phyloP scores from a whole-genome alignment of 129 eudicot genomes.

The Flaveria sonorensis region DNA sequence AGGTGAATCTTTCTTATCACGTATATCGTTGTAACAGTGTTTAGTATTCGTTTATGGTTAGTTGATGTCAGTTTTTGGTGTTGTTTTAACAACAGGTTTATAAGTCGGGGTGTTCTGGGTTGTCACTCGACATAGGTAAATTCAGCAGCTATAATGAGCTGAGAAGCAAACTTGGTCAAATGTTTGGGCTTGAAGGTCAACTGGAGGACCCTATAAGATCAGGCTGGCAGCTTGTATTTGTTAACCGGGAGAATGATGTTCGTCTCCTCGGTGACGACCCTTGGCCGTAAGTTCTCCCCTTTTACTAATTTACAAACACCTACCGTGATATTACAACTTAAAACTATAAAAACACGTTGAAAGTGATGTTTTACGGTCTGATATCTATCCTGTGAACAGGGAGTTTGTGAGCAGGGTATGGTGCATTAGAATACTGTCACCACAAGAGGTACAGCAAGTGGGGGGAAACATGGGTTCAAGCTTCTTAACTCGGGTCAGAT shows the following conservation, averaged over 20 bases:
- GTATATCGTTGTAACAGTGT: neutral
- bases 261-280: constrained; percentile 95
- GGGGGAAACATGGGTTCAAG: constrained; percentile 78
- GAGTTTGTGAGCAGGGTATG: constrained; percentile 85
- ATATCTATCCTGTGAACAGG: constrained; percentile 40
- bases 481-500: constrained; percentile 57
- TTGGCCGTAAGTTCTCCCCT: constrained; percentile 71
- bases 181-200: constrained; percentile 93
- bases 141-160: constrained; percentile 87
- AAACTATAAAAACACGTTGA: neutral
- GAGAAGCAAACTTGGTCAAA: constrained; percentile 78
- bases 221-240: constrained; percentile 99
- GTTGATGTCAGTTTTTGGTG: constrained; percentile 1
- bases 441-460: constrained; percentile 90
- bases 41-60: neutral
- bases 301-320: neutral
- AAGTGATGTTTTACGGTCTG: neutral
- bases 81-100: constrained; percentile 59
- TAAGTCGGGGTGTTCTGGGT: constrained; percentile 77
- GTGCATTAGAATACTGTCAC: constrained; percentile 85
- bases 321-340: neutral
- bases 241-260: constrained; percentile 84
- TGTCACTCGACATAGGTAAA: constrained; percentile 75
- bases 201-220: constrained; percentile 94
- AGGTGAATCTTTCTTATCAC: constrained; percentile 47